Conservation (phyloP, 257 asterid species). For the Nicotiana sylvestris region DNA sequence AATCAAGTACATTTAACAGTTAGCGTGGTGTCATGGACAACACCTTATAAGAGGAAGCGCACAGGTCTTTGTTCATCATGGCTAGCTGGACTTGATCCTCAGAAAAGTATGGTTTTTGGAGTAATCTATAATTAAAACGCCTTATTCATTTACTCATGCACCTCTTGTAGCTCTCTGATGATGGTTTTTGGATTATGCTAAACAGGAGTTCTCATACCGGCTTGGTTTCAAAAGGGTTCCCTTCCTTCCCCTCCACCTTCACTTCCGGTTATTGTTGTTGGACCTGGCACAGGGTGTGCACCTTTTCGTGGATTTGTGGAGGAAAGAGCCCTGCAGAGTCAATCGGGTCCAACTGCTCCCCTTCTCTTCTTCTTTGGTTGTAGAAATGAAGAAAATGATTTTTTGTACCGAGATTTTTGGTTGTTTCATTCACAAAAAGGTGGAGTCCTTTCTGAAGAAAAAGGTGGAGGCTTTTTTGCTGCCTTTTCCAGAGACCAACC, state of each 20-base stretch:
- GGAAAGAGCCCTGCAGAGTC: constrained; percentile 72
- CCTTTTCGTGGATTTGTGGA: constrained; percentile 88
- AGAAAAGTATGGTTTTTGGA: constrained; percentile 39
- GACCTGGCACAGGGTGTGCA: constrained; percentile 99
- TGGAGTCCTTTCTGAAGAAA: constrained; percentile 74
- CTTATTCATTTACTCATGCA: not conserved
- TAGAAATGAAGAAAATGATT: constrained; percentile 66
- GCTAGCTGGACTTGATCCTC: constrained; percentile 86
- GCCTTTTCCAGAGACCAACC: constrained; percentile 94
- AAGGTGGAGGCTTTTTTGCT: constrained; percentile 81
- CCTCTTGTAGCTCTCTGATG: not conserved
- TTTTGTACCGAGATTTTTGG: constrained; percentile 83
- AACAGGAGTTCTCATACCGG: constrained; percentile 66
- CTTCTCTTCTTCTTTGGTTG: constrained; percentile 85
- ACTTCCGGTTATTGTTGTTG: constrained; percentile 83
- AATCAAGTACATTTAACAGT: constrained; percentile 87
- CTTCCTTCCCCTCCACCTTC: constrained; percentile 77
- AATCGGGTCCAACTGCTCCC: constrained; percentile 64
- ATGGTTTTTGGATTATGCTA: constrained; percentile 5
- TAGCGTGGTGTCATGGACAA: constrained; percentile 75
- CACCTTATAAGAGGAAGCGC: constrained; percentile 86
- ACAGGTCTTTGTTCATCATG: constrained; percentile 91
- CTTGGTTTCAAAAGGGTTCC: constrained; percentile 79
- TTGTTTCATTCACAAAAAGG: constrained; percentile 46
- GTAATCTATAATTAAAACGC: not conserved